Evolutionary conservation across 1,284 basidiomycete genomes (phyloP).

Genomic region (Schizophyllum amplum): DNA sequence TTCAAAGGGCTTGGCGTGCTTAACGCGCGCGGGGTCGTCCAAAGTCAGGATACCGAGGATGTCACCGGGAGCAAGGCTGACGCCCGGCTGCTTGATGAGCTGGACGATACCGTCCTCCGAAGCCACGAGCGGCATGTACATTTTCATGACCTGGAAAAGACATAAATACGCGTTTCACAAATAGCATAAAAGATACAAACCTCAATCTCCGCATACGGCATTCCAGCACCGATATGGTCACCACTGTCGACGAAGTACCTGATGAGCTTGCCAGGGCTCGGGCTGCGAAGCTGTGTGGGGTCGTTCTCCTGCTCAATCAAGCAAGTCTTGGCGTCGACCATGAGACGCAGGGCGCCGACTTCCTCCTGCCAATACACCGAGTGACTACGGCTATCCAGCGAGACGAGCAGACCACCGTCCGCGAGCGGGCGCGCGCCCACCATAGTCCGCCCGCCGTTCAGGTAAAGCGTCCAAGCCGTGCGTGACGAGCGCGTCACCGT

Average conservation of each 20-base stretch:
- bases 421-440: slow-evolving; percentile 88
- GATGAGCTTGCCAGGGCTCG: slow-evolving; percentile 95
- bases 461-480: slow-evolving; percentile 88
- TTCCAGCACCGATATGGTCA: slow-evolving; percentile 93
- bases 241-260: slow-evolving; percentile 95
- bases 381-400: slow-evolving; percentile 92
- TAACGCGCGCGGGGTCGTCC: slow-evolving; percentile 95
- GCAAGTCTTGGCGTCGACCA: slow-evolving; percentile 96
- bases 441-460: slow-evolving; percentile 90
- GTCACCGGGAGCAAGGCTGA: slow-evolving; percentile 95
- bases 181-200: slow-evolving; percentile 28
- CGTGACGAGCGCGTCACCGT: slow-evolving; percentile 89
- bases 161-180: not conserved
- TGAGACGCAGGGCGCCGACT: slow-evolving; percentile 88
- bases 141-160: slow-evolving; percentile 85
- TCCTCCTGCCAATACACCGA: slow-evolving; percentile 99
- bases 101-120: slow-evolving; percentile 94
- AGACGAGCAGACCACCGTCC: slow-evolving; percentile 91
- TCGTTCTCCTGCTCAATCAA: slow-evolving; percentile 99
- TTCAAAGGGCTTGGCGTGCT: slow-evolving; percentile 97
- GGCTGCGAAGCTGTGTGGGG: slow-evolving; percentile 93
- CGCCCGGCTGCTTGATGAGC: slow-evolving; percentile 97
- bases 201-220: slow-evolving; percentile 98
- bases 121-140: slow-evolving; percentile 99
- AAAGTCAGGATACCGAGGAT: slow-evolving; percentile 96